These are phyloP conservation scores for Boletales sp. DNA, from an alignment of 768 basidiomycete genomes.

Conservation along the genomic window DNA sequence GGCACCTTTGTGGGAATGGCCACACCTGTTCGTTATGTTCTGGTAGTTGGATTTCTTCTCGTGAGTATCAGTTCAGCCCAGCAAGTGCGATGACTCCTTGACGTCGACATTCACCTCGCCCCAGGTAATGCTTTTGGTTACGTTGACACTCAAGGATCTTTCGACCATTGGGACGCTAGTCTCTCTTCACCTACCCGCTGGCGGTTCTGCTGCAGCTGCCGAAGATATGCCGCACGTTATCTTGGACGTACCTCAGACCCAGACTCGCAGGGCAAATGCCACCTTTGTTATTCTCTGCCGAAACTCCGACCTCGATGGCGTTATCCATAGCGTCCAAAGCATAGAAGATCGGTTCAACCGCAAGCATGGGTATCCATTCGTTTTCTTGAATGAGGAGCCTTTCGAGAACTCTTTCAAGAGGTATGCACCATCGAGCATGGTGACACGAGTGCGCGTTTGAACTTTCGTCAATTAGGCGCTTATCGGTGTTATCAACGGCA, in stretches of 20 bases:
- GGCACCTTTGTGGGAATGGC: constrained; percentile 7
- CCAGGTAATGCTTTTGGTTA: constrained; percentile 18
- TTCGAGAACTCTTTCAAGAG: constrained; percentile 52
- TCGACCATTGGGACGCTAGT: not conserved
- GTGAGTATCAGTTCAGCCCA: constrained; percentile 12
- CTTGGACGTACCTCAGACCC: not conserved
- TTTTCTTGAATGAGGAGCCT: constrained; percentile 62
- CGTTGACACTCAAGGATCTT: not conserved
- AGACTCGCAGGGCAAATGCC: constrained; percentile 44
- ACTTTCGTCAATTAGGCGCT: constrained; percentile 23
- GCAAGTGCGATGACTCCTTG: too few species aligned
- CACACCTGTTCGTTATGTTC: constrained; percentile 19
- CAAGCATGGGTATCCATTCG: constrained; percentile 54
- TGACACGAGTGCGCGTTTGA: constrained; percentile 6
- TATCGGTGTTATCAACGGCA: constrained; percentile 38
- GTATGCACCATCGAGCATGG: constrained; percentile 14
- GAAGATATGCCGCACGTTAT: not conserved
- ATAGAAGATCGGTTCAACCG: constrained; percentile 61
- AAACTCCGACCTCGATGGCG: constrained; percentile 44
- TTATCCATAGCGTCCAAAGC: constrained; percentile 47
- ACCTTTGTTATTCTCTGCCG: constrained; percentile 56
- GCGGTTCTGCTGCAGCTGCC: not conserved
- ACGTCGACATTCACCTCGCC: not conserved
- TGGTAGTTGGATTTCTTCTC: constrained; percentile 12
- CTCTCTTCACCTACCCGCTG: not conserved